phyloP scores from a whole-genome alignment of 2,329 filamentous ascomycete species.

The Fusarium compactum region DNA sequence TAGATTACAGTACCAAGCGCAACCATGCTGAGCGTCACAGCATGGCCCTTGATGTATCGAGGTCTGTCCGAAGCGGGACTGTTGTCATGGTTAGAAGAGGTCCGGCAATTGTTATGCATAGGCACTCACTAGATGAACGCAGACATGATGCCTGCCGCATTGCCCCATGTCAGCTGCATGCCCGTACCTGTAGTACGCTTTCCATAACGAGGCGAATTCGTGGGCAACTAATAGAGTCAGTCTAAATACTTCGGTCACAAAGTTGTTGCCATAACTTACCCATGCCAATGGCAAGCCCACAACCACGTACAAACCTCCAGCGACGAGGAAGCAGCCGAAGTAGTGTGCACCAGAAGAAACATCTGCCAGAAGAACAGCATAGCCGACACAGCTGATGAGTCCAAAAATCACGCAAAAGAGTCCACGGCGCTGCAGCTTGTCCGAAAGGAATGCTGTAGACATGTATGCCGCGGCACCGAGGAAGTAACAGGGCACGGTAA shows the following conservation, averaged over 20 bases:
- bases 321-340: constrained; percentile 81
- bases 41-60: constrained; percentile 72
- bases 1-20: constrained; percentile 66
- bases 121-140: constrained; percentile 69
- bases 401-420: constrained; percentile 74
- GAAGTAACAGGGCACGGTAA: constrained; percentile 83
- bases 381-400: constrained; percentile 73
- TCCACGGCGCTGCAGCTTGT: constrained; percentile 74
- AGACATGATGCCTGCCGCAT: constrained; percentile 78
- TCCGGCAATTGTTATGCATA: not conserved
- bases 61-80: constrained; percentile 63
- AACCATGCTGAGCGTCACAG: constrained; percentile 69
- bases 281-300: constrained; percentile 69
- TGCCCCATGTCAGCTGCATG: constrained; percentile 77
- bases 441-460: constrained; percentile 73
- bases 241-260: not conserved
- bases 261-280: constrained; percentile 47
- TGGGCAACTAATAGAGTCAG: constrained; percentile 59
- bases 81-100: constrained; percentile 22
- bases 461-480: constrained; percentile 79
- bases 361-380: constrained; percentile 74
- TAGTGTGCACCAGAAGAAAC: constrained; percentile 74
- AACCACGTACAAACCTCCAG: constrained; percentile 75
- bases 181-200: constrained; percentile 80
- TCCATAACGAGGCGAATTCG: constrained; percentile 79